Evolutionary conservation across 2,329 filamentous ascomycete genomes (phyloP), one percentile per base, ranked within the genome.

Genomic region (Fusarium denticulatum): DNA sequence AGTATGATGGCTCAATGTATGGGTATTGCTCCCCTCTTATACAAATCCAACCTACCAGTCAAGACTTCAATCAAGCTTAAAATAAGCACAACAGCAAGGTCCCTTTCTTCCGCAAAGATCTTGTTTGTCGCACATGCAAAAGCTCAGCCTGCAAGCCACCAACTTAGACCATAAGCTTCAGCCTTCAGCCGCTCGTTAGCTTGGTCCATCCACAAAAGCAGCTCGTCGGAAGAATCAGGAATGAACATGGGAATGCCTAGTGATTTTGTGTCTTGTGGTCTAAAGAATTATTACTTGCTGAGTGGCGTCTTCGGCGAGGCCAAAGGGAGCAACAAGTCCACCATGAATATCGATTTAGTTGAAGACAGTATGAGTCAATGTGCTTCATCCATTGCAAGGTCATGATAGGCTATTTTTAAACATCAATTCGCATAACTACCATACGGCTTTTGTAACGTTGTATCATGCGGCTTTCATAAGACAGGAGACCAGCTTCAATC

Each of bases 61-160:
- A 37, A 22, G 6, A 18, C 34, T 22, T 24, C 11, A 26, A 39
- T 22, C 45, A 45, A 64, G 62, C 20, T 43, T 59, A 16, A 30
- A 43, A n/a, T 26, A 46, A 64, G 22, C 26, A 32, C 40, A 43
- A 37, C 13, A 30, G 14, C 39, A 28, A 61, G 46, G 26, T 2
- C 18, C 6, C 26, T 28, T 16, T 47, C 20, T 72, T 49, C 39
- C 32, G 24, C 14, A 58, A 53, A 50, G 32, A 32, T 52, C 50
- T 43, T 59, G 43, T 53, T 56, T 50, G 70, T 64, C 34, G 22
- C 56, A 62, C 43, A 72, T 24, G 64, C 36, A 50, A 43, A 45
- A 36, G 24, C 43, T 61, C 67, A 74, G 67, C 57, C 53, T 57
- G 34, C 56, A 72, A 74, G 63, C 71, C 69, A 72, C 69, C 47